Conservation (phyloP, 345 rosid genomes). For the Camelina laxa region DNA sequence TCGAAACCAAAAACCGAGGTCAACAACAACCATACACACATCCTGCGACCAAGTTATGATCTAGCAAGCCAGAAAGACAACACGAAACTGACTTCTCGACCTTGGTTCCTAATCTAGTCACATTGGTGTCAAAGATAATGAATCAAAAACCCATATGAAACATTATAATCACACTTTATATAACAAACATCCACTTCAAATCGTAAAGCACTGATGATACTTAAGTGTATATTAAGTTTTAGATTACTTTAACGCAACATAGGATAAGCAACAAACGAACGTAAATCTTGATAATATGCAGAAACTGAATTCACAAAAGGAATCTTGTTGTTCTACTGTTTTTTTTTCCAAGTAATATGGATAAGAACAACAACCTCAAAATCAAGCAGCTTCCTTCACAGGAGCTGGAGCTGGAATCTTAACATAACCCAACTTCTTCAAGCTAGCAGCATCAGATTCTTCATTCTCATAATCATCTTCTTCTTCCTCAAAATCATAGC, state of each 20-base stretch:
- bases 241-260: conserved; percentile 22
- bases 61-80: conserved; percentile 4
- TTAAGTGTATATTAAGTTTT: conserved; percentile 26
- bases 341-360: not conserved
- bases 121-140: not conserved
- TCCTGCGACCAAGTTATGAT: not conserved
- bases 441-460: conserved; percentile 52
- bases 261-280: not conserved
- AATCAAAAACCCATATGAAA: not conserved
- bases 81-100: not conserved
- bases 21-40: not conserved
- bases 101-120: conserved; percentile 6
- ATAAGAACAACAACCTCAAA: conserved; percentile 36
- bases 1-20: not conserved
- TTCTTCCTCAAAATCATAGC: not conserved
- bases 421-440: conserved; percentile 81
- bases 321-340: not conserved
- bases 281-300: conserved; percentile 20
- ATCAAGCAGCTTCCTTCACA: conserved; percentile 21
- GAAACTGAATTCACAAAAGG: conserved; percentile 35
- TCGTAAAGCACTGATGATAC: conserved; percentile 21
- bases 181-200: conserved; percentile 29
- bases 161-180: conserved; percentile 1
- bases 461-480: conserved; percentile 50
- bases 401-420: conserved; percentile 57